phyloP scores from a whole-genome alignment of 106 monocot genomes.

The Alisma plantagoaquatica region DNA sequence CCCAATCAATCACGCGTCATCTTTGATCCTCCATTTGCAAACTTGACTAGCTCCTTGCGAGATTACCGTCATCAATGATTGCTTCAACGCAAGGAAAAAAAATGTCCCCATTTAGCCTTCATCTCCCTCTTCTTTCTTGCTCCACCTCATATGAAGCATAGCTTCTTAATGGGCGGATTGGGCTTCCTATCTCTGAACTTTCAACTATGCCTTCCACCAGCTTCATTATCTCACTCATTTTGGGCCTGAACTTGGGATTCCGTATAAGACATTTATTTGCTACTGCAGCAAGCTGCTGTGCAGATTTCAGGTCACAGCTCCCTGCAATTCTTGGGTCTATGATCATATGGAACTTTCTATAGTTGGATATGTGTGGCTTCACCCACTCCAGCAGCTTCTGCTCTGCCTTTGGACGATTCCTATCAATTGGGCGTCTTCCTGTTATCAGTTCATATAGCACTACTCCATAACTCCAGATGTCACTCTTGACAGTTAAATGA shows the following conservation, averaged over 20 bases:
- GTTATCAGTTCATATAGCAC: conserved; percentile 84
- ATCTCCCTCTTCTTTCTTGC: conserved; percentile 20
- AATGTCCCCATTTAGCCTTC: too few relatives aligned
- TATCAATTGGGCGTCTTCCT: conserved; percentile 52
- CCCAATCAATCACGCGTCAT: too few relatives aligned
- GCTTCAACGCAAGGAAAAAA: too few relatives aligned
- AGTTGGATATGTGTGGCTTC: conserved; percentile 41
- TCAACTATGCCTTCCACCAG: conserved; percentile 45
- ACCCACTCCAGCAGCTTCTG: conserved; percentile 70
- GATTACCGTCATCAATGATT: too few relatives aligned
- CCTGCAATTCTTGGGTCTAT: conserved; percentile 50
- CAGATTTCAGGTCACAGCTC: conserved; percentile 27
- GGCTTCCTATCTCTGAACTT: conserved; percentile 23
- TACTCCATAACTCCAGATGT: conserved; percentile 76
- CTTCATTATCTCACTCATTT: conserved; percentile 67
- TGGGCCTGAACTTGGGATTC: conserved; percentile 49
- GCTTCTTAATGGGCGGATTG: conserved; percentile 11
- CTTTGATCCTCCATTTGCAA: too few relatives aligned
- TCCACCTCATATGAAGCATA: neutral
- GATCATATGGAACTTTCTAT: conserved; percentile 43
- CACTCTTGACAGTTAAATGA: conserved; percentile 50
- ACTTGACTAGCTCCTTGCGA: too few relatives aligned
- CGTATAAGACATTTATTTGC: conserved; percentile 51
- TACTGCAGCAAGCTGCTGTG: conserved; percentile 40
- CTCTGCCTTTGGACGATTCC: conserved; percentile 63